Base-by-base conservation (phyloP, 495 filamentous ascomycete species). In the Talaromyces proteolyticus region DNA sequence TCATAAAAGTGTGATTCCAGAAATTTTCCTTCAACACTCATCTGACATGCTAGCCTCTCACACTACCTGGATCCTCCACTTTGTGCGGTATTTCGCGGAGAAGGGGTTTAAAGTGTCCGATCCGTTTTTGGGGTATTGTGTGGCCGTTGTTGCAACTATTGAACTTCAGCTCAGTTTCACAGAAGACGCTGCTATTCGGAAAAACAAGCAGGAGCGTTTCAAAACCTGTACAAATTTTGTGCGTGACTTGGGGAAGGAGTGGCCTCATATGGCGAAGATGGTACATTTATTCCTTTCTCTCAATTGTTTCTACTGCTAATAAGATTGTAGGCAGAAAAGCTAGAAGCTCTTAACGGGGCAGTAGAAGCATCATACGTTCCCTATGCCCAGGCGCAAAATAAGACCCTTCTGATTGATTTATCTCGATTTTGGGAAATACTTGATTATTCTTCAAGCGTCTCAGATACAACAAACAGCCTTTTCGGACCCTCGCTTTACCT, bases 391-490 rank as follows among this genome's bases (percentile, higher is more conserved):
- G 57, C 63, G 1, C 70, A 69, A 39, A 72, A 72, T 50, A 67
- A 72, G 49, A 70, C 67, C 37, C 61, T 76, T 12, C 53, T 75
- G 0, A 75, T 76, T 16, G 73, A 76, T 38, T 63, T 76, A 0
- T 74, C 71, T 1, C 66, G 65, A 24, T 76, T 76, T 55, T 76
- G 70, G 65, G 71, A 76, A 49, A 69, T 76, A 23, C 59, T 76
- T 0, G 73, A 76, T 58, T 76, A 75, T 45, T 69, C 71, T 10
- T 73, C 71, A 6, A 72, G 67, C 49, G 69, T 74, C 20, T 52
- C 60, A 0, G 61, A 67, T 37, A 72, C 68, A 18, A 65, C 66
- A 24, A 53, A 64, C 4, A 62, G 65, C 14, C 57, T 75, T 8
- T 76, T 76, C 26, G 73, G 71, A 3, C 55, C 68, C 18, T 69